These are phyloP conservation scores for Ophiostoma ulmi DNA, from an alignment of 2,329 filamentous ascomycete genomes.

Conservation along the genomic window DNA sequence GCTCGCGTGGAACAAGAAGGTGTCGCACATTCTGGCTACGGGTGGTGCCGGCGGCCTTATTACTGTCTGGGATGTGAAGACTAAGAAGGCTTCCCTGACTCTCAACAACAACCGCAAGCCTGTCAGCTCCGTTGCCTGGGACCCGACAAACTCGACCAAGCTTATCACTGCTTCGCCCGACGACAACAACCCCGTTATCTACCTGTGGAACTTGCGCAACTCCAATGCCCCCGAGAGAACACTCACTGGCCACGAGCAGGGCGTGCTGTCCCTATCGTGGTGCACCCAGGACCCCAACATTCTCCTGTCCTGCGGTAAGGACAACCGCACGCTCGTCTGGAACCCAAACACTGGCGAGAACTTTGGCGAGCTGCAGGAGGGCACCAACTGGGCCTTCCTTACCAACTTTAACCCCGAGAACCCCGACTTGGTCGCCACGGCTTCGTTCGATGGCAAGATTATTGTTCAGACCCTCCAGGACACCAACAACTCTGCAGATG, in stretches of 20 bases:
- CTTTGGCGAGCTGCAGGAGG: slow-evolving; percentile 89
- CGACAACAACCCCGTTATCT: slow-evolving; percentile 79
- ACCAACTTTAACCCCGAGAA: slow-evolving; percentile 92
- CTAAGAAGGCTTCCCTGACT: slow-evolving; percentile 93
- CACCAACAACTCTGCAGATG: slow-evolving; percentile 67
- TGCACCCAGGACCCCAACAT: slow-evolving; percentile 85
- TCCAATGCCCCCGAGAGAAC: slow-evolving; percentile 89
- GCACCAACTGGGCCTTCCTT: slow-evolving; percentile 99
- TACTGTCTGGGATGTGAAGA: slow-evolving; percentile 97
- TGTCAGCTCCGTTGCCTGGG: slow-evolving; percentile 94
- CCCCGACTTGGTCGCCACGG: slow-evolving; percentile 85
- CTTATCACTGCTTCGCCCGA: slow-evolving; percentile 87
- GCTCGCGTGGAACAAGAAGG: slow-evolving; percentile 97
- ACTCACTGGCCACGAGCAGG: slow-evolving; percentile 87
- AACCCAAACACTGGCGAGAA: slow-evolving; percentile 86
- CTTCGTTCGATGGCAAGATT: slow-evolving; percentile 96
- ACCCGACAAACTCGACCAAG: slow-evolving; percentile 91
- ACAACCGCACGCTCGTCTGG: slow-evolving; percentile 93
- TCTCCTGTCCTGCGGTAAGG: slow-evolving; percentile 88
- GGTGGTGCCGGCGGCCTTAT: slow-evolving; percentile 91
- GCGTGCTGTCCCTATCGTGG: slow-evolving; percentile 91
- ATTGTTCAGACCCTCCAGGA: slow-evolving; percentile 90
- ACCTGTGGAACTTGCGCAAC: slow-evolving; percentile 93
- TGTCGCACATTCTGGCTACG: slow-evolving; percentile 91
- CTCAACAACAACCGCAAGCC: slow-evolving; percentile 93